Conservation (phyloP, 306 rosid species). For the Cajanus cajan region DNA sequence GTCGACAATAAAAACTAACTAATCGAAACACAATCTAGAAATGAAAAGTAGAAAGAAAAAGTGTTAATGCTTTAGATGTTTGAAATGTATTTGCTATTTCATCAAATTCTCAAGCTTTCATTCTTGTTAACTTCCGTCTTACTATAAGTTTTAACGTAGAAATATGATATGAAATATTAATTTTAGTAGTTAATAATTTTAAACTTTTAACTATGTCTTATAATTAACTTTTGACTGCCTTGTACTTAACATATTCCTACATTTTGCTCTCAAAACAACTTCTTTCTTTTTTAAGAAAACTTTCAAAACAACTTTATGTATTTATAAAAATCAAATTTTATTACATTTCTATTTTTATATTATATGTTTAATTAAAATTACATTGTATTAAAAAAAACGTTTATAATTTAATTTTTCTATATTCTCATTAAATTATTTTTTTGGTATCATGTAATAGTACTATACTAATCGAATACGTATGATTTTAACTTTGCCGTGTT, state of each 20-base stretch:
- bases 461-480: background rate
- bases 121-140: background rate
- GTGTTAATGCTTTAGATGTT: background rate
- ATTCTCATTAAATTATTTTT: background rate
- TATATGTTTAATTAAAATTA: background rate
- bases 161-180: too few species aligned
- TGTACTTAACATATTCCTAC: background rate
- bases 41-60: background rate
- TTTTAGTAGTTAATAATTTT: background rate
- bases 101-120: background rate
- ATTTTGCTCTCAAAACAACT: too few species aligned
- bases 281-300: too few species aligned
- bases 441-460: background rate
- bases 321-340: too few species aligned
- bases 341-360: too few species aligned
- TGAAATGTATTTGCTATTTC: background rate
- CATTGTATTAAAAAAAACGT: background rate
- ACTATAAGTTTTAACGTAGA: background rate
- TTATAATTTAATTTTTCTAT: too few species aligned
- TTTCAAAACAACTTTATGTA: too few species aligned
- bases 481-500: background rate
- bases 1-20: background rate
- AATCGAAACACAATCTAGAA: background rate
- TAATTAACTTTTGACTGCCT: background rate
- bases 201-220: background rate